Percentiles rank a stretch among this genome's conserved stretches.
These are phyloP conservation scores for Scutellaria minor DNA, from an alignment of 257 asterid species.

Conservation along the genomic window DNA sequence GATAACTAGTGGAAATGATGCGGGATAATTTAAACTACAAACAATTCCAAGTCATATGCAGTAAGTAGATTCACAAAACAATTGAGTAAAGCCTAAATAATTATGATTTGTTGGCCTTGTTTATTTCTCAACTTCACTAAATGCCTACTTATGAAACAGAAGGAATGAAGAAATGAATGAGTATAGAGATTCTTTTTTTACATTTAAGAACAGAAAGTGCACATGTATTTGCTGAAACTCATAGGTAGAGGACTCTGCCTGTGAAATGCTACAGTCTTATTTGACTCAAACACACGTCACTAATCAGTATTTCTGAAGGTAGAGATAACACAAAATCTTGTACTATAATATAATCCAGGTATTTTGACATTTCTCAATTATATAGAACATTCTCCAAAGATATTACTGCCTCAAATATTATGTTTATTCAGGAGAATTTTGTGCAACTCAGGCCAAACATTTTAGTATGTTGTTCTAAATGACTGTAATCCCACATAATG, in stretches of 20 bases:
- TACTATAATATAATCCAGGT: background rate
- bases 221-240: background rate
- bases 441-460: background rate
- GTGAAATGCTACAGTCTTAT: constrained; percentile 8
- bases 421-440: background rate
- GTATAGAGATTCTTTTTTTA: background rate
- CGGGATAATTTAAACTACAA: constrained; percentile 1
- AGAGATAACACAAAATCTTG: background rate
- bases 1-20: background rate
- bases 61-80: constrained; percentile 1
- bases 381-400: background rate
- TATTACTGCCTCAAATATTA: background rate
- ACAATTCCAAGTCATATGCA: background rate
- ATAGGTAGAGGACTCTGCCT: background rate
- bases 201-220: background rate
- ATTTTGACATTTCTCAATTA: constrained; percentile 2
- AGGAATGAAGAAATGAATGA: constrained; percentile 18
- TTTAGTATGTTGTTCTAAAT: background rate
- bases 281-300: constrained; percentile 5
- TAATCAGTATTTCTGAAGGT: background rate
- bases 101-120: background rate
- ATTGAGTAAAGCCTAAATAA: background rate
- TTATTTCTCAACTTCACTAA: constrained; percentile 18
- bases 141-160: constrained; percentile 16
- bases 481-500: background rate